Conservation (phyloP, 108 stramenopile species). For the Parietichytrium sp. region DNA sequence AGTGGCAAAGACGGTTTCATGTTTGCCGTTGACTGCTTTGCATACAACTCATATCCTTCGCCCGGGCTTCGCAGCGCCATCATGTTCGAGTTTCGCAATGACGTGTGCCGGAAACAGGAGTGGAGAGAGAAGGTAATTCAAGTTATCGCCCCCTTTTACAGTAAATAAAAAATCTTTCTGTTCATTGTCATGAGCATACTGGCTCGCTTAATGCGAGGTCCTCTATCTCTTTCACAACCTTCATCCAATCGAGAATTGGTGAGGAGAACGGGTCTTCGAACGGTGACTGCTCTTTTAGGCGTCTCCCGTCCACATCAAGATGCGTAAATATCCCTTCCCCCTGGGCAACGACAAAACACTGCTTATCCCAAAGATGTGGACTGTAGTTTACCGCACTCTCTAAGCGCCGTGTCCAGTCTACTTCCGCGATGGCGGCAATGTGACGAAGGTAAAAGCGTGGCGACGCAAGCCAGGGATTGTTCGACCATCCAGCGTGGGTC, state of each 20-base stretch:
- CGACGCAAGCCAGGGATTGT: neutral
- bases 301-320: neutral
- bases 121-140: neutral
- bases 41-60: neutral
- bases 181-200: too few species aligned
- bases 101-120: neutral
- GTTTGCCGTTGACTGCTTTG: conserved; percentile 30
- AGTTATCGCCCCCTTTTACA: neutral
- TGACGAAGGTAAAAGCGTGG: neutral
- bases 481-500: conserved; percentile 9
- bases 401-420: neutral
- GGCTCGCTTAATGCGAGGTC: too few species aligned
- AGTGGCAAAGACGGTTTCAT: conserved; percentile 28
- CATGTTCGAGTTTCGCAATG: conserved; percentile 12
- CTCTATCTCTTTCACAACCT: too few species aligned
- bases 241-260: too few species aligned
- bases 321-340: conserved; percentile 13
- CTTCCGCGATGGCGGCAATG: neutral
- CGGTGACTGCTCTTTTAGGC: neutral
- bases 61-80: conserved; percentile 7
- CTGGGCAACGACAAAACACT: conserved; percentile 8
- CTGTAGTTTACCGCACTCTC: neutral
- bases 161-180: too few species aligned
- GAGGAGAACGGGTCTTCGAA: neutral
- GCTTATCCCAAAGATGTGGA: conserved; percentile 6